A percentile compares a stretch with the other conserved stretches of the same genome.
These are phyloP conservation scores for Termitomyces sp. DNA, from an alignment of 768 basidiomycete genomes.

Conservation along the genomic window DNA sequence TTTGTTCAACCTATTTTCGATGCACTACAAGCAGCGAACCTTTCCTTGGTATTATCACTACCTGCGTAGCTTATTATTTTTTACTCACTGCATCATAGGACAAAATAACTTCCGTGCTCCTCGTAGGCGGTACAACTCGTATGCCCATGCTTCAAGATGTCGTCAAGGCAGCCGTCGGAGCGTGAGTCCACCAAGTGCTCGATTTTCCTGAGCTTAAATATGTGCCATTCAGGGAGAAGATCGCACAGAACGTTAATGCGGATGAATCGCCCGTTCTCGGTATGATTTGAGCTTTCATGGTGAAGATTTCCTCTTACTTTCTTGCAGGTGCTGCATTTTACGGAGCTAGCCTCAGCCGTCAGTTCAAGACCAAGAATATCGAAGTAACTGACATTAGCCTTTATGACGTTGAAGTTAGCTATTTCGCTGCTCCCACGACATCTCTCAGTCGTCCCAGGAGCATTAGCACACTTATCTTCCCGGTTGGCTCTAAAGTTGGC, in stretches of 20 bases:
- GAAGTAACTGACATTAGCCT: slow-evolving; percentile 72
- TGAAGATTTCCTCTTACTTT: slow-evolving; percentile 7
- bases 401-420: slow-evolving; percentile 79
- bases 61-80: background rate
- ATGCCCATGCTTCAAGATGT: slow-evolving; percentile 91
- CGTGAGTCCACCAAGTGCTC: slow-evolving; percentile 42
- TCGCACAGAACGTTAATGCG: slow-evolving; percentile 93
- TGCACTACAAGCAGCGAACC: slow-evolving; percentile 63
- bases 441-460: slow-evolving; percentile 55
- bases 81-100: slow-evolving; percentile 41
- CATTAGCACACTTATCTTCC: slow-evolving; percentile 78
- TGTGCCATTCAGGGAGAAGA: slow-evolving; percentile 54
- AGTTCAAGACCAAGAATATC: slow-evolving; percentile 95
- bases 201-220: background rate
- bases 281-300: slow-evolving; percentile 16
- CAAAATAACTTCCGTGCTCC: slow-evolving; percentile 83
- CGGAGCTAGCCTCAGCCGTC: slow-evolving; percentile 83
- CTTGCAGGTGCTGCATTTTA: slow-evolving; percentile 76
- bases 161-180: slow-evolving; percentile 74
- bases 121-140: slow-evolving; percentile 89
- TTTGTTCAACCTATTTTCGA: slow-evolving; percentile 76
- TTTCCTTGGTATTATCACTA: slow-evolving; percentile 55
- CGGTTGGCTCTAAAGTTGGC: slow-evolving; percentile 70
- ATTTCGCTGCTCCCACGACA: slow-evolving; percentile 60
- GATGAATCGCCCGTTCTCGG: slow-evolving; percentile 95